Percentiles rank a stretch among this genome's conserved stretches.
These are phyloP conservation scores for Citrus medica DNA, from an alignment of 345 rosid genomes.

Conservation along the genomic window DNA sequence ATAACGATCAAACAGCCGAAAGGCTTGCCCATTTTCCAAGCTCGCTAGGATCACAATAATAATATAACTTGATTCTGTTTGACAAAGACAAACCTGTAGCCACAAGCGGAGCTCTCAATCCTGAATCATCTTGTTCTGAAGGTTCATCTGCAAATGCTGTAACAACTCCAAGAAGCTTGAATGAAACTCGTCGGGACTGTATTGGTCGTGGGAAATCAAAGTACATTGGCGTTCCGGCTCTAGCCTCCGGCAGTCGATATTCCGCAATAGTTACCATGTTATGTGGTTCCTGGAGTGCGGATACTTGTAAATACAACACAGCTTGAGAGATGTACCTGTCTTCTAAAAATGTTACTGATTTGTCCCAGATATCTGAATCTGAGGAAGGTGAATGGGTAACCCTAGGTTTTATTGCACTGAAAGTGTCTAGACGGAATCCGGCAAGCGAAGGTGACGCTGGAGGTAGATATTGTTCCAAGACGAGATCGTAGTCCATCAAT, in stretches of 20 bases:
- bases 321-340: conserved; percentile 80
- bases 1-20: conserved; percentile 40
- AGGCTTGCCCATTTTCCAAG: conserved; percentile 93
- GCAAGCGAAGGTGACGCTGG: conserved; percentile 74
- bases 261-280: conserved; percentile 78
- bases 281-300: conserved; percentile 70
- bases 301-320: conserved; percentile 73
- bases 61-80: conserved; percentile 66
- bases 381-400: conserved; percentile 82
- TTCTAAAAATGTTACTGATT: conserved; percentile 58
- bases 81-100: conserved; percentile 74
- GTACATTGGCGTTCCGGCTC: conserved; percentile 74
- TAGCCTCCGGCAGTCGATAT: conserved; percentile 77
- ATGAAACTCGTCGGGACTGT: conserved; percentile 55
- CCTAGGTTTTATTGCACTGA: conserved; percentile 72
- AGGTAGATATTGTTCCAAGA: too few relatives aligned
- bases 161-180: conserved; percentile 78
- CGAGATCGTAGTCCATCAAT: conserved; percentile 54
- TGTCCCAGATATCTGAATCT: conserved; percentile 52
- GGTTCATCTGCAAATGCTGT: conserved; percentile 74
- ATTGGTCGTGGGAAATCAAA: conserved; percentile 70
- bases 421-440: conserved; percentile 89
- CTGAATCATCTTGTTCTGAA: conserved; percentile 60
- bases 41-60: conserved; percentile 73
- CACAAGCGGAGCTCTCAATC: conserved; percentile 23